Base-by-base conservation (phyloP, 164 flowering plant genomes). In the Buxus sempervirens region DNA sequence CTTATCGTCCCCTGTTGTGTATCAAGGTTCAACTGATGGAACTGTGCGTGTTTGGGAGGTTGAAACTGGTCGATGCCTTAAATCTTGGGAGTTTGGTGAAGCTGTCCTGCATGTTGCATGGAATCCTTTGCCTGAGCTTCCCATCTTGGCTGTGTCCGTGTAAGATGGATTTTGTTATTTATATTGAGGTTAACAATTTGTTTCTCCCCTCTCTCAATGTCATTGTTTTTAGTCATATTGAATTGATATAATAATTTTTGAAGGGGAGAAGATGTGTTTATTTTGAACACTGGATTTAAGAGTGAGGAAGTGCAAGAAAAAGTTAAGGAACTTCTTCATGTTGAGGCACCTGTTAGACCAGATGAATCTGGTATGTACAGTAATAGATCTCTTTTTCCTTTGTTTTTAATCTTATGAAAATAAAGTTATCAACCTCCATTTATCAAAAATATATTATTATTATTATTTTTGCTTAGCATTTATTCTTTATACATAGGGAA, bases 21-120 rank as follows among this genome's bases (percentile, higher is more conserved):
- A 23, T 76, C 42, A 76, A 95, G 98, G 98, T 75, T 95, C 97
- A 51, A 74, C 26, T 57, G 99, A 93, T 86, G 95, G 93, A 68
- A 85, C 93, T 65, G 89, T 96, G 21, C 95, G 99, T 49, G 49
- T 96, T 62, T 96, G 99, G 99, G 98, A 96, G 75, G 87, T 96
- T 75, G 96, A 83, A 76, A 87, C 92, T 82, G 90, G 93, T 60
- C 84, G 96, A 75, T 91, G 97, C 61, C 78, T 86, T 60, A 83
- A 72, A 79, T 77, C 81, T 15, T 96, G 92, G 94, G 86, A 83
- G 38, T 32, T 91, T 65, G 92, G 83, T 62, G 90, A 86, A 80
- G 70, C 86, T 58, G 85, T 93, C 21, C 82, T 75, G 18, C 77
- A 72, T 67, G 98, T 96, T 65, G 84, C 96, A 48, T 96, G 99